These are phyloP conservation scores for Cucurbitaria berberidis DNA, from an alignment of 2,329 filamentous ascomycete genomes.

Conservation along the genomic window DNA sequence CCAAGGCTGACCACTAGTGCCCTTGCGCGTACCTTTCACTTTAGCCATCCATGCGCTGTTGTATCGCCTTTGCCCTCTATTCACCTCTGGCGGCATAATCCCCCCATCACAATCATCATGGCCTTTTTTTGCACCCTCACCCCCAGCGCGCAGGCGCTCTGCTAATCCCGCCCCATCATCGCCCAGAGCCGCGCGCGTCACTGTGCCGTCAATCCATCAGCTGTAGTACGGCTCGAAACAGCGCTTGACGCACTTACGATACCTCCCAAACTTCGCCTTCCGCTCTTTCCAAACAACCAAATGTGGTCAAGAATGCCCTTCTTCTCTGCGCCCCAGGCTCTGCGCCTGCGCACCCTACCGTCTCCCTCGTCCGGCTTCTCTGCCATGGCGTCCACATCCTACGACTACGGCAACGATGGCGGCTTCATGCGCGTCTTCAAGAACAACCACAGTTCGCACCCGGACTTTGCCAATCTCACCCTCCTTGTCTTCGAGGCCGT, in stretches of 20 bases:
- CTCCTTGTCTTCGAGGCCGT: slow-evolving; percentile 94
- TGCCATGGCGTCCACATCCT: slow-evolving; percentile 44
- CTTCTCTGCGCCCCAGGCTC: slow-evolving; percentile 39
- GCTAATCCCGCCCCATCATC: slow-evolving; percentile 1
- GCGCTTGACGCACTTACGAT: slow-evolving; percentile 31
- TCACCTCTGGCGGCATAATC: no score
- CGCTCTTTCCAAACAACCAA: slow-evolving; percentile 15
- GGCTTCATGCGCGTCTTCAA: slow-evolving; percentile 40
- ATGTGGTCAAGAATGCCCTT: slow-evolving; percentile 35
- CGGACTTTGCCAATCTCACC: slow-evolving; percentile 71
- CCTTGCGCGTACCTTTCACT: no score
- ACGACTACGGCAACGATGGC: slow-evolving; percentile 37
- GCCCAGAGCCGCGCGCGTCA: slow-evolving; percentile 10
- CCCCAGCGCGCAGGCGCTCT: slow-evolving; percentile 9
- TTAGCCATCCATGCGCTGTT: no score
- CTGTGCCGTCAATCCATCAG: slow-evolving; percentile 24
- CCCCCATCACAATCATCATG: no score
- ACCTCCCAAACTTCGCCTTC: slow-evolving; percentile 18
- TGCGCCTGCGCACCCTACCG: slow-evolving; percentile 45
- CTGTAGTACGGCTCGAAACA: slow-evolving; percentile 17
- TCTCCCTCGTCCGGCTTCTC: slow-evolving; percentile 31
- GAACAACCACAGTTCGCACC: slow-evolving; percentile 58
- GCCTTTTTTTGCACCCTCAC: slow-evolving; percentile 1
- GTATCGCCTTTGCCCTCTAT: no score
- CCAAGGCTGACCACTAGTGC: no score